Evolutionary conservation across 2,329 filamentous ascomycete genomes (phyloP), one percentile per base, ranked within the genome.

Genomic region (Drechslera avenae): DNA sequence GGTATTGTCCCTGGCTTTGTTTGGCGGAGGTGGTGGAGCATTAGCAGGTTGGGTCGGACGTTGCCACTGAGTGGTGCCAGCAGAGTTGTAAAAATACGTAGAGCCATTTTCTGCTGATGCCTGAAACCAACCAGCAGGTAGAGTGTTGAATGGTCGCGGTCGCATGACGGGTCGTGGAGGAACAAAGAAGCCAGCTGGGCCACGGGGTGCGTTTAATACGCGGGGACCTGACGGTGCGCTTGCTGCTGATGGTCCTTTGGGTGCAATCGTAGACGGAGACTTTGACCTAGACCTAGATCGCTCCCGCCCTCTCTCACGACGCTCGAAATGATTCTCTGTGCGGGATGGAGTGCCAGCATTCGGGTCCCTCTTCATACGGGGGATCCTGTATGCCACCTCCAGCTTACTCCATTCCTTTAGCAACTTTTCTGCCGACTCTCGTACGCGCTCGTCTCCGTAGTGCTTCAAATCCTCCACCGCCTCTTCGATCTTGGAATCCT

Each of bases 401-500:
- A 99, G 79, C 64, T 91, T 92, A 70, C 88, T 88, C 94, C 94
- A 99, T 59, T 87, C 87, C 7, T 90, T 85, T 21, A 97, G 77
- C 30, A 99, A 79, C 37, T 83, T 81, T 46, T 82, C 82, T 4
- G 93, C 86, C 65, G 87, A 87, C 16, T 83, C 81, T 19, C 86
- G 82, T 16, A 99, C 90, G 52, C 88, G 82, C 55, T 90, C 85
- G 66, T 96, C 87, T 7, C 86, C 84, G 14, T 85, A 88, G 10
- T 76, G 76, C 1, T 81, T 83, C 43, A 97, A 77, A 3, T 82
- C 81, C 64, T 90, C 80, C 34, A 99, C 83, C 0, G 88, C 88
- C 2, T 86, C 81, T 72, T 97, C 94, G 55, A 99, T 97, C 66
- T 96, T 96, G 7, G 94, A 96, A 66, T 96, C 92, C 59, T 90